Evolutionary conservation across 805 yeast genomes (phyloP).

Genomic region (Schizosaccharomyces pombe): DNA sequence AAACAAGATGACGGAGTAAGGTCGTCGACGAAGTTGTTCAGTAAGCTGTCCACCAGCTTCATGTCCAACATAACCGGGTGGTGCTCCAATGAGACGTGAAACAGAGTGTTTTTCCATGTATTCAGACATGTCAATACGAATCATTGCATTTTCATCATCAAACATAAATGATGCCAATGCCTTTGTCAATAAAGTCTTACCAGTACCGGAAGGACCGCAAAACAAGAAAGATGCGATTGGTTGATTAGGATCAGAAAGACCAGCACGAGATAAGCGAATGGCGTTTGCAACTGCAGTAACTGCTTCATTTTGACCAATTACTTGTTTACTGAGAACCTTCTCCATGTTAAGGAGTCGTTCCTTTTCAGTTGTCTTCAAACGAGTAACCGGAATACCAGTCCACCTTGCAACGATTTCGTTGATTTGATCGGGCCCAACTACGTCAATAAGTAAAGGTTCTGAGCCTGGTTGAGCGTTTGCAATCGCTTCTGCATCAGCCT

Average conservation of each 20-base stretch:
- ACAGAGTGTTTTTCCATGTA: slow-evolving; percentile 87
- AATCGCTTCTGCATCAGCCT: slow-evolving; percentile 18
- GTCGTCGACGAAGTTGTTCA: slow-evolving; percentile 71
- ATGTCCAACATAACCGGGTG: slow-evolving; percentile 91
- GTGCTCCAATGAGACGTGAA: slow-evolving; percentile 84
- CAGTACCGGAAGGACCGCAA: slow-evolving; percentile 89
- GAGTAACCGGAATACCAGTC: slow-evolving; percentile 90
- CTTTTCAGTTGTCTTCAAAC: slow-evolving; percentile 87
- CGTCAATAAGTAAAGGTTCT: slow-evolving; percentile 56
- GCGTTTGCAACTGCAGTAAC: slow-evolving; percentile 92
- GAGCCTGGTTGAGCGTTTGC: slow-evolving; percentile 16
- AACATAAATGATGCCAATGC: slow-evolving; percentile 88
- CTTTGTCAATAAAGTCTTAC: slow-evolving; percentile 95
- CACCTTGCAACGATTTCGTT: slow-evolving; percentile 93
- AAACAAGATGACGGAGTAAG: slow-evolving; percentile 85
- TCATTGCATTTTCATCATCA: slow-evolving; percentile 89
- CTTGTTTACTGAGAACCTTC: slow-evolving; percentile 51
- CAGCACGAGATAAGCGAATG: slow-evolving; percentile 76
- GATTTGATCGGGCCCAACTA: slow-evolving; percentile 75
- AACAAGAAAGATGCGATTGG: slow-evolving; percentile 78
- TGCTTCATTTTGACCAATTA: slow-evolving; percentile 90
- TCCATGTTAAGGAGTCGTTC: slow-evolving; percentile 88
- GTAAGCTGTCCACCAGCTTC: slow-evolving; percentile 95
- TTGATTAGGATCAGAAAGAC: slow-evolving; percentile 84
- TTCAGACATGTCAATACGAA: slow-evolving; percentile 93